These are phyloP conservation scores for Gryganskiella cystojenkinii DNA, from an alignment of 192 early-diverging fungal genomes.

Conservation along the genomic window DNA sequence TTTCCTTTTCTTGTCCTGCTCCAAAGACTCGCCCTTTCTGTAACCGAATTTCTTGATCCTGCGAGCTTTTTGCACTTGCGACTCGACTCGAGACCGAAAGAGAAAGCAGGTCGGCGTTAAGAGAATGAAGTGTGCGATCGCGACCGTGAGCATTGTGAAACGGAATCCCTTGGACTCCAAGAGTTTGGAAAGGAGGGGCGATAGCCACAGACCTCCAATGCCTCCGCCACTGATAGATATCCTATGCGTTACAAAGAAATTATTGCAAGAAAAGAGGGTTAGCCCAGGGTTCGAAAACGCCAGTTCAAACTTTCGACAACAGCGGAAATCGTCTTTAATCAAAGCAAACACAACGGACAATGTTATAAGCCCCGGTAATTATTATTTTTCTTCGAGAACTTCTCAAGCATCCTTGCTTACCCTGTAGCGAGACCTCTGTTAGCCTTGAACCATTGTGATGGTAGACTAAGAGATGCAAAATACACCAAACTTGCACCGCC, in stretches of 20 bases:
- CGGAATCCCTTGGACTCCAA: constrained; percentile 49
- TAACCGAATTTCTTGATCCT: constrained; percentile 28
- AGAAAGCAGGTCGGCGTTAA: constrained; percentile 24
- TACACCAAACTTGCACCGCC: constrained; percentile 66
- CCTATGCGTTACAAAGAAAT: too few relatives aligned
- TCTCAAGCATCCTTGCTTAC: too few relatives aligned
- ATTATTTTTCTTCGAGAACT: too few relatives aligned
- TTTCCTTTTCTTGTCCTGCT: constrained; percentile 31
- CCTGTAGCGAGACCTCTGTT: constrained; percentile 71
- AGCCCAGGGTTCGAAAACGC: too few relatives aligned
- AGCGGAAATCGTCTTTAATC: too few relatives aligned
- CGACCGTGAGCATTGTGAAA: constrained; percentile 61
- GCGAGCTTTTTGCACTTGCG: constrained; percentile 28
- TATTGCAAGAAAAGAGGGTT: too few relatives aligned
- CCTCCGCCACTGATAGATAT: constrained; percentile 45
- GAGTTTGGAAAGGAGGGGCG: constrained; percentile 58
- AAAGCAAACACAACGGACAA: too few relatives aligned
- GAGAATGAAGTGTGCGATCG: constrained; percentile 59
- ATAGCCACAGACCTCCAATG: constrained; percentile 68
- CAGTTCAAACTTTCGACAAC: too few relatives aligned
- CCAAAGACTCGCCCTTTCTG: constrained; percentile 35
- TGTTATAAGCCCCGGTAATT: too few relatives aligned
- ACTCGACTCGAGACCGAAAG: constrained; percentile 27
- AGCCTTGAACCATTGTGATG: constrained; percentile 72
- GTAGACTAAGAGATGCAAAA: constrained; percentile 66